Evolutionary conservation across 345 rosid species (phyloP).

Genomic region (Populus deltoides): DNA sequence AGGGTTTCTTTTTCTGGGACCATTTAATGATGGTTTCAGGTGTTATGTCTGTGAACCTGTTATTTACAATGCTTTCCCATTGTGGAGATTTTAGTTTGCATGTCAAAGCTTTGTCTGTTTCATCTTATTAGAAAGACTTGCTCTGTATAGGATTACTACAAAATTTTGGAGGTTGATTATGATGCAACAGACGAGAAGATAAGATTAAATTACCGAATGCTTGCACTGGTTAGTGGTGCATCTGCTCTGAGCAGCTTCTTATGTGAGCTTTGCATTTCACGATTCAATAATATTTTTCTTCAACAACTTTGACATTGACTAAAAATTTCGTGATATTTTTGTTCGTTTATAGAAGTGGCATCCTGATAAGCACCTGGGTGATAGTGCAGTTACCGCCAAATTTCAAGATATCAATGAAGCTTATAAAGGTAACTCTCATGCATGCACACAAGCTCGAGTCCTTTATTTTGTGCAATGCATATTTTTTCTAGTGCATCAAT

Average conservation of each 20-base stretch:
- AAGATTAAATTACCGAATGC: conserved; percentile 64
- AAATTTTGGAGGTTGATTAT: conserved; percentile 71
- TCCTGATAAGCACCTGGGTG: conserved; percentile 82
- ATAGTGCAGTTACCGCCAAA: conserved; percentile 57
- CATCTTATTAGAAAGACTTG: conserved; percentile 13
- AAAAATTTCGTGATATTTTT: conserved; percentile 9
- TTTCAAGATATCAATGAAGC: conserved; percentile 87
- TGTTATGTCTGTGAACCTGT: not conserved
- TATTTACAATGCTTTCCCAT: not conserved
- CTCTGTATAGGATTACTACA: conserved; percentile 66
- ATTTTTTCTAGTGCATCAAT: not conserved
- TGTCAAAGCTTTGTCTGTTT: not conserved
- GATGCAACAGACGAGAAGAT: conserved; percentile 83
- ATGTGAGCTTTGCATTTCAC: conserved; percentile 20
- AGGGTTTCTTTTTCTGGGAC: not conserved
- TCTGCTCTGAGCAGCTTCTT: conserved; percentile 21
- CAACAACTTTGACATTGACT: conserved; percentile 9
- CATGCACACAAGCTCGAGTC: not conserved
- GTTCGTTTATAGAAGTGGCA: conserved; percentile 64
- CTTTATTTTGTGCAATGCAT: not conserved
- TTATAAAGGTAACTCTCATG: conserved; percentile 46
- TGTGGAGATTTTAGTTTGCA: not conserved
- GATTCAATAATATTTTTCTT: conserved; percentile 7
- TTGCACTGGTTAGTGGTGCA: conserved; percentile 66
- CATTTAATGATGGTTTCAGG: not conserved